Evolutionary conservation across 225 moss, liverwort and hornwort species (phyloP).

Genomic region (Polytrichum formosum): DNA sequence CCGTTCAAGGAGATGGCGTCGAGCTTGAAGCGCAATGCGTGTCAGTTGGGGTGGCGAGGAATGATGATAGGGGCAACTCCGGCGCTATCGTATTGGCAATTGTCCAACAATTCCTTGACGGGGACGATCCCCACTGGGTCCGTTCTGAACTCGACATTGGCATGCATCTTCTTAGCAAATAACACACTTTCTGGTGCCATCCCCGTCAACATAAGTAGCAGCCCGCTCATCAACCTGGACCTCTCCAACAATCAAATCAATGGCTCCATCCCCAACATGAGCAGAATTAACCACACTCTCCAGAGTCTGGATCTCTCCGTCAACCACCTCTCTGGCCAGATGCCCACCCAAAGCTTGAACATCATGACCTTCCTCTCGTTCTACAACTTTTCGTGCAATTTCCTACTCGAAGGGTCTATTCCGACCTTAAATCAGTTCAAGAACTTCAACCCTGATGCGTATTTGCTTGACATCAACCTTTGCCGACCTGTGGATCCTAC

Average conservation of each 20-base stretch:
- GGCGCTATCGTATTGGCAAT: constrained; percentile 43
- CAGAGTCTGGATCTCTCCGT: constrained; percentile 35
- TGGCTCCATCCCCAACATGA: constrained; percentile 34
- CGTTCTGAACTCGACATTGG: constrained; percentile 5
- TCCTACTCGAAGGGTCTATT: constrained; percentile 21
- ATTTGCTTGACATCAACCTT: constrained; percentile 22
- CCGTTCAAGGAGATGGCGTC: constrained; percentile 29
- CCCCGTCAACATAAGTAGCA: constrained; percentile 31
- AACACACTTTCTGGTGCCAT: constrained; percentile 45
- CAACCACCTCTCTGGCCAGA: constrained; percentile 30
- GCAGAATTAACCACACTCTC: constrained; percentile 28
- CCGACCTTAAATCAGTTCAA: constrained; percentile 29
- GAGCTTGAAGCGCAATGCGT: constrained; percentile 19
- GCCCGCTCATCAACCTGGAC: constrained; percentile 45
- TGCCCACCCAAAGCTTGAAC: constrained; percentile 31
- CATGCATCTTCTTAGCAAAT: constrained; percentile 25
- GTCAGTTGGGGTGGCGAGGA: constrained; percentile 27
- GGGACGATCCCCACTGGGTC: constrained; percentile 49
- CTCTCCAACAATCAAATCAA: constrained; percentile 34
- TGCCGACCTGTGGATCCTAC: constrained; percentile 26
- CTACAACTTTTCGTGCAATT: constrained; percentile 42
- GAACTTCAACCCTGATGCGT: constrained; percentile 24
- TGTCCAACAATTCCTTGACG: constrained; percentile 50
- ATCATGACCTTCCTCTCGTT: constrained; percentile 24
- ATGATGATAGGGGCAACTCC: constrained; percentile 25